Base-by-base conservation (phyloP, 345 rosid genomes). In the Boechera stricta region DNA sequence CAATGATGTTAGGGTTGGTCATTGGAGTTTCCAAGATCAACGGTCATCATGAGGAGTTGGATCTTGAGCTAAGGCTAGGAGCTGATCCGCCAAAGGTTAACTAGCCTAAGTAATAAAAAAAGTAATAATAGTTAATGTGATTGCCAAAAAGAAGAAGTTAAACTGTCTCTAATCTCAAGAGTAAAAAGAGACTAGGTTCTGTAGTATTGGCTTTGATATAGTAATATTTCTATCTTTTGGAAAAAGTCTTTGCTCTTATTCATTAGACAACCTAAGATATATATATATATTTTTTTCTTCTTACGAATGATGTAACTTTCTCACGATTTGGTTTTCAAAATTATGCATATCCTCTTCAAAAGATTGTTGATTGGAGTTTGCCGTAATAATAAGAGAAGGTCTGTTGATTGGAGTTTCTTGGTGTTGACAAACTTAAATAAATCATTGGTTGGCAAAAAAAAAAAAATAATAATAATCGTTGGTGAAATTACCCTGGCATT, bases 21-120 rank as follows among this genome's bases (percentile, higher is more conserved):
- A 60, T 47, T 73, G 85, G 82, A 64, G 65, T 81, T 16, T 67
- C 78, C 35, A 67, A 68, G 59, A 73, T 62, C 71, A 79, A 79
- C 57, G 70, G 74, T 54, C 71, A 61, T 42, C 74, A 79, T 29
- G 89, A 88, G 10, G 91, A 83, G 44, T 74, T 92, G 83, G 96
- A 92, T 85, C 98, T 92, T 80, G 98, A 92, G 86, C 93, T 92
- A 71, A 84, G 94, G 86, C 94, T 92, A 74, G 96, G 98, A 49
- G 82, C 31, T 77, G 68, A 84, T 69, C 80, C 87, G n/a, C 80
- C 87, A 51, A 74, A 84, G 35, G 81, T 86, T 77, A 87, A 85
- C 75, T 86, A 82, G 82, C 31, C 32, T 75, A 64, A 64, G 24
- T 67, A 54, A 16, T 72, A 57, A 49, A 36, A 66, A 62, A n/a